These are phyloP conservation scores for Zymoseptoria passerinii DNA, from an alignment of 2,329 filamentous ascomycete species.

Conservation along the genomic window DNA sequence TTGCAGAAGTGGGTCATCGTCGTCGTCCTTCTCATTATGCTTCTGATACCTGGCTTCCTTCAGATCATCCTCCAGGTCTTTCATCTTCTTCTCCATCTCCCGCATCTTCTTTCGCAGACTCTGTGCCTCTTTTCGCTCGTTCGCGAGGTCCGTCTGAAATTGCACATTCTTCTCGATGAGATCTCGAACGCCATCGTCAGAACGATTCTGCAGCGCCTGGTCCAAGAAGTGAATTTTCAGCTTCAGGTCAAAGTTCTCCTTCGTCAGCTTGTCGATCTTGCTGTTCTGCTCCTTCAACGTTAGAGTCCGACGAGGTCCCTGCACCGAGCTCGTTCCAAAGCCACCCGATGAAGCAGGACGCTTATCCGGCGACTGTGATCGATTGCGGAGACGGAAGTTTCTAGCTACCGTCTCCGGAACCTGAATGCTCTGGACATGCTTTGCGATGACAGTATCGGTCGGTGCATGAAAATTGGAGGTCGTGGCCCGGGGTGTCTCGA, in stretches of 20 bases:
- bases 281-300: constrained; percentile 96
- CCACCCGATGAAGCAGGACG: constrained; percentile 29
- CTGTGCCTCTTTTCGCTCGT: constrained; percentile 86
- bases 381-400: constrained; percentile 72
- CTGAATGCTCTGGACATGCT: constrained; percentile 81
- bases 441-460: constrained; percentile 80
- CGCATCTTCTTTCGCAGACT: constrained; percentile 70
- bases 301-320: constrained; percentile 41
- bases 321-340: constrained; percentile 15
- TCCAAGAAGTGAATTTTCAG: constrained; percentile 96
- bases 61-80: constrained; percentile 47
- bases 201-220: constrained; percentile 83
- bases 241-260: constrained; percentile 97
- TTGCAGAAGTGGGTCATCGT: constrained; percentile 35
- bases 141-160: constrained; percentile 79
- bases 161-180: constrained; percentile 98
- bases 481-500: constrained; percentile 62
- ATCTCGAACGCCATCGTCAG: constrained; percentile 92
- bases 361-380: constrained; percentile 54
- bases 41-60: constrained; percentile 38
- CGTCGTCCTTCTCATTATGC: constrained; percentile 30
- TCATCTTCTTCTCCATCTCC: constrained; percentile 74
- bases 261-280: constrained; percentile 90
- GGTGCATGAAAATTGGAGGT: constrained; percentile 40
- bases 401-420: constrained; percentile 81